Evolutionary conservation across 805 yeast genomes (phyloP).

Genomic region (Lipomyces chichibuensis): DNA sequence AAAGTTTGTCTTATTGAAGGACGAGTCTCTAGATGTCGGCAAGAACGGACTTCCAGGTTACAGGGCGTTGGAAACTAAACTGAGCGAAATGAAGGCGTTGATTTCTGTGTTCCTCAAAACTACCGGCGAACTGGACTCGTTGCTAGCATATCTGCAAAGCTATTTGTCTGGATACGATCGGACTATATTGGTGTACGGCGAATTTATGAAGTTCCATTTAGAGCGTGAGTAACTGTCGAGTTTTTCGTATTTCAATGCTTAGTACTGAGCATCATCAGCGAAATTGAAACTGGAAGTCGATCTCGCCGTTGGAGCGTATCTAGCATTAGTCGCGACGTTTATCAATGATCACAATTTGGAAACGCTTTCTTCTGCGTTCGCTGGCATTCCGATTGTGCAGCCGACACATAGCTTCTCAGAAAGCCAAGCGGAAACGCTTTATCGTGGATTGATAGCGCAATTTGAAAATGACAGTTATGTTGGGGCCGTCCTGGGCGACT

Average conservation of each 20-base stretch:
- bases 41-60: not conserved
- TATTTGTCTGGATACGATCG: not conserved
- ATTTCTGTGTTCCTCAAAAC: not conserved
- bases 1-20: not conserved
- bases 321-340: not conserved
- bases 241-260: not conserved
- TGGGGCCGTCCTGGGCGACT: not conserved
- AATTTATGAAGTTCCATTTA: not conserved
- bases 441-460: not conserved
- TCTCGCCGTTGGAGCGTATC: not conserved
- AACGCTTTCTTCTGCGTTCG: not conserved
- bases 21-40: not conserved
- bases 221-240: not conserved
- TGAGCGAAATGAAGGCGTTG: not conserved
- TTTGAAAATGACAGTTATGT: not conserved
- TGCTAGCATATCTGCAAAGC: not conserved
- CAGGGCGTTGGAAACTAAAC: not conserved
- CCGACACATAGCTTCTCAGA: not conserved
- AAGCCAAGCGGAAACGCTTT: not conserved
- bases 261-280: not conserved
- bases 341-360: not conserved
- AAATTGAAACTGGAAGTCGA: not conserved
- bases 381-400: not conserved
- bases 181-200: not conserved
- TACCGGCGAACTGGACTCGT: not conserved